Evolutionary conservation across 2,329 filamentous ascomycete genomes (phyloP), one percentile per base, ranked within the genome.

Genomic region (Clonostachys byssicola): DNA sequence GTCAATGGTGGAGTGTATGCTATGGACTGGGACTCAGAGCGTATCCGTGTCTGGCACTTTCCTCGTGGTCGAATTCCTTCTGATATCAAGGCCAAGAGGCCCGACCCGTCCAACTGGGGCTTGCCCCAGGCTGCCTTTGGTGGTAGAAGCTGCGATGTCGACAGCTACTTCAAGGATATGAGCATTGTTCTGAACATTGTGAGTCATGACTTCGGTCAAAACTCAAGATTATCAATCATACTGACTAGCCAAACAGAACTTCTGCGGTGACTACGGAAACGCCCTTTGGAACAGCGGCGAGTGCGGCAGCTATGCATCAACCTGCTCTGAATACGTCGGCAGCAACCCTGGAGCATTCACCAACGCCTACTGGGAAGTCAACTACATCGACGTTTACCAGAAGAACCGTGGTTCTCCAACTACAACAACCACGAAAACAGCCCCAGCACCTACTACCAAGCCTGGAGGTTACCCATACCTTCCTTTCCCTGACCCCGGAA

Each of bases 41-140:
- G 75, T 47, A 86, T 95, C 61, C 83, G 77, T 47, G 73, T 94
- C 52, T 95, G 85, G 83, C 88, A 88, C 70, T 95, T 91, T 64
- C 71, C 83, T 2, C 79, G 86, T n/a, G 67, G 66, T 33, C 60
- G 64, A 9, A 78, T 92, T 39, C 89, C 90, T 0, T 58, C 63
- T 1, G 85, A 94, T 58, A 84, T 92, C 44, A 62, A 67, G 5
- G 63, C 65, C 34, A 80, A 69, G 47, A 69, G 56, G 6, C 89
- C 89, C 0, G 68, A 86, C 39, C 88, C 89, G 0, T 62, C 65
- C 1, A 65, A 60, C 14, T 95, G 89, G 89, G 86, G 84, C 1
- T 68, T 71, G 2, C 89, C 90, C 0, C 65, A 81, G 8, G 88
- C 86, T 2, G 66, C 79, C 6, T 95, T 92, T 16, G 88, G 88